Base-by-base conservation (phyloP, 345 rosid species). In the Citrus cavaleriei region DNA sequence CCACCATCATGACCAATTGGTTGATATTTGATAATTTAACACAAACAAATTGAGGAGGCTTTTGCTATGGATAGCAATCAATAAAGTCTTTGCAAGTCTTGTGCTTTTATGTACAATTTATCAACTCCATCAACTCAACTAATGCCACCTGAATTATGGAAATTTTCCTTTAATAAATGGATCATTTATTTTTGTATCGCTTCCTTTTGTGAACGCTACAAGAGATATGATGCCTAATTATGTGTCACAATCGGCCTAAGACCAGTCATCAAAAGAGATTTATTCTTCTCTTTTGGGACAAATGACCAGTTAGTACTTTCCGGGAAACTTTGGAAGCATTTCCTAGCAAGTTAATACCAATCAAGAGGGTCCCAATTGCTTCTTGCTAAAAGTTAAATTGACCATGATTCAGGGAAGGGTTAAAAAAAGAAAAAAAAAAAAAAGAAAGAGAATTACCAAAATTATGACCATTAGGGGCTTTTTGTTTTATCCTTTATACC, bases 281-380 rank as follows among this genome's bases (percentile, higher is more conserved):
- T 27, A 1, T 30, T 30, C 14, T 27, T 30, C 0, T 7, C 38
- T 16, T 28, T 30, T 63, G n/a, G 37, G 28, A 21, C 19, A 64
- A 64, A 32, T 30, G 40, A 19, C 22, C n/a, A 28, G 24, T 16
- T 57, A 0, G 4, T 37, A 18, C 28, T 75, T 75, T 75, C 72
- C 9, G 46, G 72, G 78, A 75, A 75, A 65, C 16, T 75, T 51
- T 65, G 35, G 60, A 49, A 55, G 7, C 34, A 40, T 51, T 65
- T 75, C 78, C 71, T 3, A 16, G 77, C 57, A 74, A 49, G 40
- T 40, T 40, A 28, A 34, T 19, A 22, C 3, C 19, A 38, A 2
- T 37, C 63, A 14, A 54, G n/a, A 64, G 12, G 22, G 19, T 7
- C 24, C 40, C 24, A 35, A 64, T 4, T 35, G 40, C 10, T 32